Evolutionary conservation across 305 asterid genomes (phyloP).

Genomic region (Striga hermonthica): DNA sequence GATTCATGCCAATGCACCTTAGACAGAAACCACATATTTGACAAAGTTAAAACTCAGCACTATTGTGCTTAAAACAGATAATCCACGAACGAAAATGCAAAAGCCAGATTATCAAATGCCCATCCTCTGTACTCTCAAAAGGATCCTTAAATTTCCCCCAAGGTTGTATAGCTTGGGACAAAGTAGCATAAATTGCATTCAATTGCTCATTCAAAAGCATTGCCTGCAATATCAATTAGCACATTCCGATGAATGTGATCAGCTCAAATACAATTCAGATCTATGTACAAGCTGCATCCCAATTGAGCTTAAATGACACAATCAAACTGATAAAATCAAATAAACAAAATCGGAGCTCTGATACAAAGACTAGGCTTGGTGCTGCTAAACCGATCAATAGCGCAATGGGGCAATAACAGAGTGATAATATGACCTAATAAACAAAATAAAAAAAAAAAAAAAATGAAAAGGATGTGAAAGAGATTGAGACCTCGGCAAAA

Average conservation of each 20-base stretch:
- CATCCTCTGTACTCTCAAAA: not conserved
- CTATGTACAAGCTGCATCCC: slow-evolving; percentile 16
- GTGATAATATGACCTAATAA: slow-evolving; percentile 23
- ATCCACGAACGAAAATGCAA: not conserved
- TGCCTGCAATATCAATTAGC: not conserved
- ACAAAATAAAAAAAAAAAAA: not conserved
- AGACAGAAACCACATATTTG: not conserved
- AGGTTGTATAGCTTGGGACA: not conserved
- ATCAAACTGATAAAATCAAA: slow-evolving; percentile 17
- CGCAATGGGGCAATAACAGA: slow-evolving; percentile 15
- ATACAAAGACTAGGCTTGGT: not conserved
- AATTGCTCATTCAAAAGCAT: slow-evolving; percentile 5
- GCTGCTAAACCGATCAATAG: slow-evolving; percentile 23
- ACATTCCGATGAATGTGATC: slow-evolving; percentile 13
- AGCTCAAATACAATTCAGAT: slow-evolving; percentile 15
- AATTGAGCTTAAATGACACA: slow-evolving; percentile 24
- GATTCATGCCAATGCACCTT: not conserved
- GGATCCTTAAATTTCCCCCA: not conserved
- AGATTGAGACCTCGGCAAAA: slow-evolving; percentile 57
- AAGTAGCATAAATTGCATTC: not conserved
- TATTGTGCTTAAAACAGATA: not conserved
- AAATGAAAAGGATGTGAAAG: not conserved
- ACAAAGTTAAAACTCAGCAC: slow-evolving; percentile 1
- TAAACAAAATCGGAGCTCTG: not conserved
- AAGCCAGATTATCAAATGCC: not conserved